A percentile compares a stretch with the other conserved stretches of the same genome.
Evolutionary conservation across 805 yeast genomes (phyloP).

Genomic region (Wickerhamiella siamensis): DNA sequence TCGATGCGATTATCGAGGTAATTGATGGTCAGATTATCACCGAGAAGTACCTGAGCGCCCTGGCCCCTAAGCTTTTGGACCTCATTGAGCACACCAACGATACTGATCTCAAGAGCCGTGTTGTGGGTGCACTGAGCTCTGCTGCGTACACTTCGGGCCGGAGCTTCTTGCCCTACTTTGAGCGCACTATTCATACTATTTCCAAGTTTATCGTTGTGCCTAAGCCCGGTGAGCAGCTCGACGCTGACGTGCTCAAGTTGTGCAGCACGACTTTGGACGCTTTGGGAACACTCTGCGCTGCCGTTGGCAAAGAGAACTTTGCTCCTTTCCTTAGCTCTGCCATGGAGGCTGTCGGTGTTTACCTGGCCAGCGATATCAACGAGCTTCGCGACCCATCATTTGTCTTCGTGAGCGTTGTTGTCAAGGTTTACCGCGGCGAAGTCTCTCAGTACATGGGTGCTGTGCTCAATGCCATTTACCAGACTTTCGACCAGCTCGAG

Average conservation of each 20-base stretch:
- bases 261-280: slow-evolving; percentile 88
- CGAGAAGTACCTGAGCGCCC: slow-evolving; percentile 62
- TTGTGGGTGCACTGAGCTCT: slow-evolving; percentile 90
- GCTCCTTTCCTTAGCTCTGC: slow-evolving; percentile 75
- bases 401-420: slow-evolving; percentile 84
- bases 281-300: slow-evolving; percentile 87
- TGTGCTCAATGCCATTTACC: slow-evolving; percentile 70
- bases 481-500: slow-evolving; percentile 77
- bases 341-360: slow-evolving; percentile 72
- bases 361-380: slow-evolving; percentile 62
- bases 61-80: slow-evolving; percentile 76
- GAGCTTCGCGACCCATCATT: slow-evolving; percentile 91
- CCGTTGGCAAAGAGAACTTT: slow-evolving; percentile 86
- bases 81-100: slow-evolving; percentile 66
- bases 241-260: slow-evolving; percentile 81
- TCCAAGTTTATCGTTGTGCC: slow-evolving; percentile 54
- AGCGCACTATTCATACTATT: slow-evolving; percentile 61
- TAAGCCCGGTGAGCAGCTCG: slow-evolving; percentile 45
- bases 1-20: slow-evolving; percentile 85
- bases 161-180: slow-evolving; percentile 73
- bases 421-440: slow-evolving; percentile 85
- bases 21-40: slow-evolving; percentile 77
- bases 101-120: slow-evolving; percentile 36
- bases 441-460: slow-evolving; percentile 74
- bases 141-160: slow-evolving; percentile 93